Evolutionary conservation across 768 basidiomycete genomes (phyloP).

Genomic region (Amanita pseudoporphyria): DNA sequence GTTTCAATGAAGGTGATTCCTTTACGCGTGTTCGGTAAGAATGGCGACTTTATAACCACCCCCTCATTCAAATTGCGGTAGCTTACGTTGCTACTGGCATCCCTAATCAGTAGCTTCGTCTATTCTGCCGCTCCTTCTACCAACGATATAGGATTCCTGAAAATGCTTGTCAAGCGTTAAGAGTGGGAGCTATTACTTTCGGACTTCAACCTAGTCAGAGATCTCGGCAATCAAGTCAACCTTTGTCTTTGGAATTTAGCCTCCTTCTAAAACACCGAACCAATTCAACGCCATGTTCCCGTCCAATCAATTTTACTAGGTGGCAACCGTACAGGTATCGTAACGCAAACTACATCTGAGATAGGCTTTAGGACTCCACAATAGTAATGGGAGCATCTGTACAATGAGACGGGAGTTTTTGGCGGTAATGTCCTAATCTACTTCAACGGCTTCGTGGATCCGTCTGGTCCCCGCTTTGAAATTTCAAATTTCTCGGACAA

Average conservation of each 20-base stretch:
- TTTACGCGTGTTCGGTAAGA: background rate
- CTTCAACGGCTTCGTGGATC: constrained; percentile 2
- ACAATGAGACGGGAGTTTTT: constrained; percentile 6
- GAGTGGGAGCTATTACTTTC: background rate
- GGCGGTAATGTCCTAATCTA: constrained; percentile 4
- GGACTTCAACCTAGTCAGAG: background rate
- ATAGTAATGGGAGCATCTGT: constrained; percentile 1
- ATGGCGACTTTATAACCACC: background rate
- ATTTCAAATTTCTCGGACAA: constrained; percentile 6
- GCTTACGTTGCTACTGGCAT: background rate
- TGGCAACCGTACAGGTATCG: background rate
- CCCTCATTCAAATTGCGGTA: constrained; percentile 1
- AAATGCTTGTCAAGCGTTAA: background rate
- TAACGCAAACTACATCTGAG: too few relatives aligned
- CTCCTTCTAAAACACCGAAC: background rate
- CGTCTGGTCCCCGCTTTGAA: constrained; percentile 5
- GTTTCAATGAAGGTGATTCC: background rate
- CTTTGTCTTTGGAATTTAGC: background rate
- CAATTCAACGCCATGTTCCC: background rate
- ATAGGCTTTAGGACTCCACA: background rate
- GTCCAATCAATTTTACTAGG: background rate
- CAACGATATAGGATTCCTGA: background rate
- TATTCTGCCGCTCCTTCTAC: background rate
- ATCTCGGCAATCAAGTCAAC: constrained; percentile 4
- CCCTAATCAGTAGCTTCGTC: background rate